These are phyloP conservation scores for Pyrenochaeta sp. DNA, from an alignment of 2,329 filamentous ascomycete species.

Conservation along the genomic window DNA sequence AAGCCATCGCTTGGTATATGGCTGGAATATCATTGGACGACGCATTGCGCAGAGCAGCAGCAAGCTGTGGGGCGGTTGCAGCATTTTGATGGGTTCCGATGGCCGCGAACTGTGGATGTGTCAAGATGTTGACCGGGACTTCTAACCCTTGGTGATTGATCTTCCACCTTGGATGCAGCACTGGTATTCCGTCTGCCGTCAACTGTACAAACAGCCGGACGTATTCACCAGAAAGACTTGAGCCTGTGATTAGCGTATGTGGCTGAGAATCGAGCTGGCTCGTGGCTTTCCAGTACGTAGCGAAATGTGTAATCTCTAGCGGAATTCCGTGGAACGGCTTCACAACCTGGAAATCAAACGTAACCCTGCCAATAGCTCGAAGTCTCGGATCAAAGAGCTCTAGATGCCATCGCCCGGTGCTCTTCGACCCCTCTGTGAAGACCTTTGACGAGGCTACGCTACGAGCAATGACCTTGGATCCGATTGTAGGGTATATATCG, in stretches of 20 bases:
- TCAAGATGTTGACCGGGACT: slow-evolving; percentile 81
- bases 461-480: slow-evolving; percentile 95
- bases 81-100: slow-evolving; percentile 49
- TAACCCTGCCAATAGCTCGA: slow-evolving; percentile 90
- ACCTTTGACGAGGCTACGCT: slow-evolving; percentile 89
- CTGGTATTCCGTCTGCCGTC: slow-evolving; percentile 84
- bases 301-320: slow-evolving; percentile 96
- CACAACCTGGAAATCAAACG: slow-evolving; percentile 93
- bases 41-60: slow-evolving; percentile 32
- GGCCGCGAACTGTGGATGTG: slow-evolving; percentile 72
- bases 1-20: slow-evolving; percentile 75
- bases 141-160: slow-evolving; percentile 78
- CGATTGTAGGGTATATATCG: slow-evolving; percentile 96
- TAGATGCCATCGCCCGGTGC: slow-evolving; percentile 80
- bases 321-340: slow-evolving; percentile 93
- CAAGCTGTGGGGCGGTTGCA: slow-evolving; percentile 27
- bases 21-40: slow-evolving; percentile 55
- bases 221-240: slow-evolving; percentile 95
- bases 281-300: slow-evolving; percentile 99
- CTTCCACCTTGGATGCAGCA: slow-evolving; percentile 87
- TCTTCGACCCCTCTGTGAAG: slow-evolving; percentile 78
- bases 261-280: slow-evolving; percentile 88
- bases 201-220: slow-evolving; percentile 90
- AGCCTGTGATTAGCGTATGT: slow-evolving; percentile 89
- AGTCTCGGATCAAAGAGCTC: slow-evolving; percentile 92